Evolutionary conservation across 75 land plant species (phyloP).

Genomic region (Pinus albicaulis): DNA sequence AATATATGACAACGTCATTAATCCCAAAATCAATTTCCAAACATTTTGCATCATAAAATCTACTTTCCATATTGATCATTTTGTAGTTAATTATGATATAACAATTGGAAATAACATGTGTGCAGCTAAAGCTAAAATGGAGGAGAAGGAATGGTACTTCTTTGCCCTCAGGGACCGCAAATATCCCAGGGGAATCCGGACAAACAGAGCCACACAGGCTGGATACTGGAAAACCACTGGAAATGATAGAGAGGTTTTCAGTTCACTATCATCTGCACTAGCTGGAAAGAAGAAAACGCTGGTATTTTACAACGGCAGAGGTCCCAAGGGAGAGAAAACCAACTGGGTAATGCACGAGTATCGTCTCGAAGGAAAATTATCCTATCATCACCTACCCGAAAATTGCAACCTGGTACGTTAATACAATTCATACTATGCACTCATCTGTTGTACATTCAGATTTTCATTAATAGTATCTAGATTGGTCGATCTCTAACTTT

Average conservation of each 20-base stretch:
- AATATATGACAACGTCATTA: too few relatives aligned
- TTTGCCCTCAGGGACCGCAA: slow-evolving; percentile 33
- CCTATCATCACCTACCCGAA: slow-evolving; percentile 4
- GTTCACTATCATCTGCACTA: slow-evolving; percentile 11
- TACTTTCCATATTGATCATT: too few relatives aligned
- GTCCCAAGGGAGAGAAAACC: slow-evolving; percentile 49
- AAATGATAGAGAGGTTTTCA: slow-evolving; percentile 33
- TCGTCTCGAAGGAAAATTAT: slow-evolving; percentile 23
- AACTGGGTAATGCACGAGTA: slow-evolving; percentile 56
- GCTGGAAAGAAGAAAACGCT: slow-evolving; percentile 44
- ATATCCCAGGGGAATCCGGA: slow-evolving; percentile 35
- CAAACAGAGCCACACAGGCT: slow-evolving; percentile 35
- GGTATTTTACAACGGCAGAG: slow-evolving; percentile 44
- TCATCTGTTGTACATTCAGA: too few relatives aligned
- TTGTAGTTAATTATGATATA: too few relatives aligned
- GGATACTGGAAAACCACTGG: slow-evolving; percentile 48
- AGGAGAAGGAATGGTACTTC: slow-evolving; percentile 44
- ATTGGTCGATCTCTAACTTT: too few relatives aligned
- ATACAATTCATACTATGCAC: neutral
- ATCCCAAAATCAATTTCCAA: too few relatives aligned
- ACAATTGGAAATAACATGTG: neutral
- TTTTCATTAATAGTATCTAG: too few relatives aligned
- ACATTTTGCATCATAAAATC: neutral
- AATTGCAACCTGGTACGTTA: slow-evolving; percentile 26
- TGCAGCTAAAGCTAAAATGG: slow-evolving; percentile 37